Base-by-base conservation (phyloP, 73 alveolate species). In the Symbiodinium pilosum region DNA sequence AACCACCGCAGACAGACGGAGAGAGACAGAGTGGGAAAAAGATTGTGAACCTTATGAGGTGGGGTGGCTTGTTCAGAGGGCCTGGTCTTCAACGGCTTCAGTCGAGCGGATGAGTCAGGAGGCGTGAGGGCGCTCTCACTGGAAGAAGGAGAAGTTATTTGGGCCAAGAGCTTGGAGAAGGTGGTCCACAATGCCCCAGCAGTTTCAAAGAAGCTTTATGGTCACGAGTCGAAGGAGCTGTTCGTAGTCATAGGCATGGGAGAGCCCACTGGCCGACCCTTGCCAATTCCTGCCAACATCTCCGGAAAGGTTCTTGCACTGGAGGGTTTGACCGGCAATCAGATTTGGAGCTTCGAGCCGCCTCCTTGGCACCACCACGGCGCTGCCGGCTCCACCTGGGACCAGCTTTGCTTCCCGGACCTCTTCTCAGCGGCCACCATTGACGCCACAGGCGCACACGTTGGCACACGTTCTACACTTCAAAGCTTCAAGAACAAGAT, bases 331-430 rank as follows among this genome's bases (percentile, higher is more conserved):
- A 28, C 8, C 81, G 34, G 34, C 30, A 4, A 64, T 28, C 20
- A 9, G 14, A 20, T 64, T 38, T 64, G 81, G 81, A 64, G 39
- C 81, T 64, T 64, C 81, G 81, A 64, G 34, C 81, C 81, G 30
- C 81, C 81, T 14, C 81, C 81, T 14, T 64, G 81, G 81, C 81
- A 64, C 81, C 81, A 64, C 81, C 34, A n/a, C 18, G 81, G 81
- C 32, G 81, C 81, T 28, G 81, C 81, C 34, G 81, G 81, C 38
- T 64, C 81, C 11, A 64, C 81, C 38, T 64, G 24, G 20, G 38
- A 24, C 12, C 81, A 64, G 41, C 39, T 28, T 16, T 64, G 81
- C 81, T 24, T 64, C 38, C 81, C 81, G 38, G 81, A 64, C 39
- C 81, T 64, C 18, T 64, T 64, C 38, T 64, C 81, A 18, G 81